Conservation (phyloP, 345 rosid species). For the Moricandia arvensis region DNA sequence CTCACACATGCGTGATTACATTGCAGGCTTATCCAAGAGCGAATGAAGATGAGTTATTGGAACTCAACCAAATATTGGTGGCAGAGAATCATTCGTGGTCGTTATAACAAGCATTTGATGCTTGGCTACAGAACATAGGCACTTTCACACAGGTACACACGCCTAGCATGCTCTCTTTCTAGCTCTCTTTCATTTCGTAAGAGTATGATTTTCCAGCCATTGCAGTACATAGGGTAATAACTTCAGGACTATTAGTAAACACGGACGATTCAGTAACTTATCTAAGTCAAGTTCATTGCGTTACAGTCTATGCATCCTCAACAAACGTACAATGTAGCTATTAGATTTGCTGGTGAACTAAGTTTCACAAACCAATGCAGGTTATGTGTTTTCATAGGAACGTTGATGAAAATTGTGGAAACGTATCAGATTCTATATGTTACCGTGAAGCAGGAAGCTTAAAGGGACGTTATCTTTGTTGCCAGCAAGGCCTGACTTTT, state of each 20-base stretch:
- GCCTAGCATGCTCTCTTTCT: constrained; percentile 6
- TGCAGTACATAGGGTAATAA: neutral
- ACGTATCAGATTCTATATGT: no score
- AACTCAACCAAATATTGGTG: constrained; percentile 50
- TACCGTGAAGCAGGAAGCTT: no score
- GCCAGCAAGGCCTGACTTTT: no score
- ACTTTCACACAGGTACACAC: constrained; percentile 25
- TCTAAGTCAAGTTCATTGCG: neutral
- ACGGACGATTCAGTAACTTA: neutral
- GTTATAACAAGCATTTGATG: constrained; percentile 91
- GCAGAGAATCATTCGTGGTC: constrained; percentile 78
- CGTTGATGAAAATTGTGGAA: no score
- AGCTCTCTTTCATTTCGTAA: neutral
- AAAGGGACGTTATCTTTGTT: no score
- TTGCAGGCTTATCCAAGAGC: constrained; percentile 80
- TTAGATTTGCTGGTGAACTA: no score
- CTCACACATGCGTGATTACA: neutral
- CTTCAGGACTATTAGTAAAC: neutral
- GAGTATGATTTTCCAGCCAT: neutral
- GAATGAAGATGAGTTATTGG: constrained; percentile 57
- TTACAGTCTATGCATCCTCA: neutral
- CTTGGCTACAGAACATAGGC: constrained; percentile 42
- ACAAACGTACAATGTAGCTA: no score
- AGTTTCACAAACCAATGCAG: no score
- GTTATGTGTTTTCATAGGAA: no score